Conservation (phyloP, 192 early-diverging fungal genomes). For the Umbelopsis ramanniana region DNA sequence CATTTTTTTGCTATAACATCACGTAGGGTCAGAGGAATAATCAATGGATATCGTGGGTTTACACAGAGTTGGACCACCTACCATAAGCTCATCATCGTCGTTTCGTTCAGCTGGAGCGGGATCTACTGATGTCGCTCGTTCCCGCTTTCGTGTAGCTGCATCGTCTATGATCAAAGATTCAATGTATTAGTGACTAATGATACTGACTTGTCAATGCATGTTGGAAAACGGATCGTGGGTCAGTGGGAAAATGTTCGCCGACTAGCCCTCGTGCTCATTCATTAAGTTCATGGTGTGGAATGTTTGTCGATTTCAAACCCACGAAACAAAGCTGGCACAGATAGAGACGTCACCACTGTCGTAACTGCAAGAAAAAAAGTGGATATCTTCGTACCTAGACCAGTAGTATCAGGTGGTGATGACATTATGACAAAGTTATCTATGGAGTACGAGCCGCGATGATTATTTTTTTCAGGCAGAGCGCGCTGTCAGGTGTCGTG, state of each 20-base stretch:
- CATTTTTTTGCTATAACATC: constrained; percentile 10
- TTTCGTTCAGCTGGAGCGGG: constrained; percentile 21
- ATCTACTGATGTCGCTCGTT: constrained; percentile 40
- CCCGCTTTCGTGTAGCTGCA: constrained; percentile 35
- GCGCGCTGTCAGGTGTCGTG: constrained; percentile 21
- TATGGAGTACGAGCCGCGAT: background rate
- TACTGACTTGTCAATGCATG: background rate
- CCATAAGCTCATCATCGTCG: constrained; percentile 20
- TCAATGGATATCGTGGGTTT: background rate
- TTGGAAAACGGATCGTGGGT: background rate
- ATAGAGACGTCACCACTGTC: background rate
- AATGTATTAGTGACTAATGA: background rate
- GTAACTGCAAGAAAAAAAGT: background rate
- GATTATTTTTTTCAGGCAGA: background rate
- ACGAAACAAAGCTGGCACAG: no score
- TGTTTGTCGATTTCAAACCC: no score
- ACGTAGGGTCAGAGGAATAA: background rate
- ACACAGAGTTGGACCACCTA: background rate
- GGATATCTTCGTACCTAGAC: constrained; percentile 1
- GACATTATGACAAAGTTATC: constrained; percentile 15
- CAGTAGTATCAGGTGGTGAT: constrained; percentile 19
- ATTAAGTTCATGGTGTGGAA: no score
- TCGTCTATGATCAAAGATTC: constrained; percentile 28
- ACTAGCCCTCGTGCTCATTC: no score
- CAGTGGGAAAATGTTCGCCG: no score